Conservation (phyloP, 139 green algal species). For the Coelastrella sp. region DNA sequence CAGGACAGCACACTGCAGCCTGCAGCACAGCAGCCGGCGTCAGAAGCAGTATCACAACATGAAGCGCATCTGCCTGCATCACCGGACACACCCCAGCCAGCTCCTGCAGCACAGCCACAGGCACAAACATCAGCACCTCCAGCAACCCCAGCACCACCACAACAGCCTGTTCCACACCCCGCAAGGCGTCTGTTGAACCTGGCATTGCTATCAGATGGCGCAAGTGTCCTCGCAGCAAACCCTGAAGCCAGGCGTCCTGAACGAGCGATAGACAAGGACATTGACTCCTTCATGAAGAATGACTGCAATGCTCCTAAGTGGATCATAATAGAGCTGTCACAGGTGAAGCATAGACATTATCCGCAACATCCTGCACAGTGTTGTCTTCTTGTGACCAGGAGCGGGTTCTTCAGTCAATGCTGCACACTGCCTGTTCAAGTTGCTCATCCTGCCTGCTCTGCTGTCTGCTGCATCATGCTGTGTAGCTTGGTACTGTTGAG, state of each 20-base stretch:
- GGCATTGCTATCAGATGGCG: constrained; percentile 68
- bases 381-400: too few relatives aligned
- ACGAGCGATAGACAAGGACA: constrained; percentile 81
- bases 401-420: too few relatives aligned
- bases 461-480: background rate
- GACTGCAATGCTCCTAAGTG: constrained; percentile 81
- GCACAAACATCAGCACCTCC: background rate
- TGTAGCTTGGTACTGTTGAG: constrained; percentile 69
- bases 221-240: constrained; percentile 84
- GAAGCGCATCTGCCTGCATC: too few relatives aligned
- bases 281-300: constrained; percentile 89
- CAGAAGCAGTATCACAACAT: too few relatives aligned
- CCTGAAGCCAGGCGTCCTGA: constrained; percentile 76
- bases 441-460: too few relatives aligned
- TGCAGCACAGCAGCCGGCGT: too few relatives aligned
- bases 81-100: background rate
- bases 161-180: background rate
- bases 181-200: constrained; percentile 61
- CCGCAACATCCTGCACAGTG: too few relatives aligned
- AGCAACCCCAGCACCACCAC: background rate
- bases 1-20: too few relatives aligned
- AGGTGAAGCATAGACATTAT: too few relatives aligned
- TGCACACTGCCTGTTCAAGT: too few relatives aligned
- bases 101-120: constrained; percentile 12
- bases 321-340: constrained; percentile 86